A percentile compares a stretch with the other conserved stretches of the same genome.
phyloP scores from a whole-genome alignment of 768 basidiomycete genomes.

The Mrakia blollopis region DNA sequence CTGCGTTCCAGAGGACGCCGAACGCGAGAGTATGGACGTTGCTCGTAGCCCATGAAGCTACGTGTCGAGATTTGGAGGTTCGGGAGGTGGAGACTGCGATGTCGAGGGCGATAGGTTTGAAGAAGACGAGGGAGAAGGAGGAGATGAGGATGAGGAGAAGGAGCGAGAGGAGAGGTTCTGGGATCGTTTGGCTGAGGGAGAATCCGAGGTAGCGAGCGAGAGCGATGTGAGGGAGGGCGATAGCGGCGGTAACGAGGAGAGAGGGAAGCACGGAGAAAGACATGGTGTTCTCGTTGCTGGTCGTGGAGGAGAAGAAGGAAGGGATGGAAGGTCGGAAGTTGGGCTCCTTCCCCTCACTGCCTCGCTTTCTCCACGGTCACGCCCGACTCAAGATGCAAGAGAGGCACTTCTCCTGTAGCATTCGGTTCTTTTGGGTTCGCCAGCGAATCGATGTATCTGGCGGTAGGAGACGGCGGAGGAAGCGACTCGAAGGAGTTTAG shows the following conservation, averaged over 20 bases:
- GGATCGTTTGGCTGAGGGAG: neutral
- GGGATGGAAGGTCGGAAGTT: neutral
- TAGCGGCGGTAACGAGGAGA: neutral
- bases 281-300: neutral
- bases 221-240: neutral
- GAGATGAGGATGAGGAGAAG: neutral
- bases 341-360: neutral
- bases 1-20: no score
- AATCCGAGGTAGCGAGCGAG: neutral
- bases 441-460: no score
- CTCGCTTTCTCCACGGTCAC: no score
- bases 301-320: neutral
- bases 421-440: no score
- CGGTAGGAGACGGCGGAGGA: no score
- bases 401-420: no score
- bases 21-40: no score
- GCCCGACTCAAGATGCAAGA: no score
- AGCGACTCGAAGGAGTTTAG: no score
- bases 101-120: neutral
- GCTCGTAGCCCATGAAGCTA: neutral
- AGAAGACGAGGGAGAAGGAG: neutral
- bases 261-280: neutral
- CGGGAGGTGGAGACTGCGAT: neutral
- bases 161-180: neutral
- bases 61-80: neutral